Evolutionary conservation across 2,329 filamentous ascomycete species (phyloP).

Genomic region (Fusarium veterinarium): DNA sequence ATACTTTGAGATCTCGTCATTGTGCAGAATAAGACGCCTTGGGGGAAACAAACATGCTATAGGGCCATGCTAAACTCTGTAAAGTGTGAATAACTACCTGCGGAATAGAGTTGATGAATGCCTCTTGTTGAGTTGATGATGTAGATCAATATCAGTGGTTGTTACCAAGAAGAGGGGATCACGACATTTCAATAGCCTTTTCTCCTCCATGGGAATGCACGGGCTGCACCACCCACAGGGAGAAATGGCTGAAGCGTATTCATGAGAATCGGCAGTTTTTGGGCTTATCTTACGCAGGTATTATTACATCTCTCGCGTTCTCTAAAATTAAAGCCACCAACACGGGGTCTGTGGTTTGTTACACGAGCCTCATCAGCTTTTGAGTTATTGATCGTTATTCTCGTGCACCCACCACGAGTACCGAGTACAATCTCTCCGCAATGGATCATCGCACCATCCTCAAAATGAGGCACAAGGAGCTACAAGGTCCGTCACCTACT

Average conservation of each 20-base stretch:
- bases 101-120: not conserved
- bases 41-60: not conserved
- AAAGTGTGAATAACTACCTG: not conserved
- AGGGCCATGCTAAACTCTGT: not conserved
- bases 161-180: not conserved
- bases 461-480: constrained; percentile 34
- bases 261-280: not conserved
- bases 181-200: constrained; percentile 8
- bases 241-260: constrained; percentile 12
- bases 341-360: not conserved
- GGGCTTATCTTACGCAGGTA: constrained; percentile 1
- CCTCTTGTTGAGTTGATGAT: not conserved
- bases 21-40: constrained; percentile 22
- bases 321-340: constrained; percentile 9
- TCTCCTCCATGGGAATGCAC: constrained; percentile 6
- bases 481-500: constrained; percentile 23
- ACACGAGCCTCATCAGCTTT: constrained; percentile 1
- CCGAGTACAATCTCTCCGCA: not conserved
- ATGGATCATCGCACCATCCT: constrained; percentile 12
- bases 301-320: constrained; percentile 2
- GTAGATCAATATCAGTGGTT: constrained; percentile 21
- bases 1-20: constrained; percentile 34
- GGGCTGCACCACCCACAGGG: not conserved
- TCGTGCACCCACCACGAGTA: not conserved
- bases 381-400: not conserved